Conservation (phyloP, 805 yeast genomes). For the Cyberlindnera japonica region DNA sequence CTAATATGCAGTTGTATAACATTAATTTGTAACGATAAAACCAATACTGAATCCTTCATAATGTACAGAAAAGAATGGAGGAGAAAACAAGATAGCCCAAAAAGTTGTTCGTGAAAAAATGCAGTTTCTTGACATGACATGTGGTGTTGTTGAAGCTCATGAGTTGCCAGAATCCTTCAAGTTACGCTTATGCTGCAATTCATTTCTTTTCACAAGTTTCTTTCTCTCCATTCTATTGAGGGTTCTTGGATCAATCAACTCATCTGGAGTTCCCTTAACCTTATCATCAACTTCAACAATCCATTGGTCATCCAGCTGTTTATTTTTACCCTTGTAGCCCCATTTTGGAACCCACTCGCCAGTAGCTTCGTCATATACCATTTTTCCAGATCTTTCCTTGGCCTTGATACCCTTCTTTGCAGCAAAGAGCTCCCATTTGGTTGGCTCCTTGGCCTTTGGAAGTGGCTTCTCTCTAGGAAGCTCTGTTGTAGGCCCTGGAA, state of each 20-base stretch:
- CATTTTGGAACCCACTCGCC: constrained; percentile 98
- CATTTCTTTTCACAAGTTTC: constrained; percentile 79
- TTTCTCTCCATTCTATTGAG: constrained; percentile 80
- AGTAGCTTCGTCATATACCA: constrained; percentile 82
- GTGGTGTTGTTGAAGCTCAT: neutral
- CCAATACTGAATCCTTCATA: neutral
- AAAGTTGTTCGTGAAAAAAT: constrained; percentile 1
- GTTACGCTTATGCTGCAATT: constrained; percentile 80
- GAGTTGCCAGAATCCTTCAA: constrained; percentile 32
- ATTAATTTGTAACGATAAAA: neutral
- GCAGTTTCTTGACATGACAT: neutral
- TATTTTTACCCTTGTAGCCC: constrained; percentile 96
- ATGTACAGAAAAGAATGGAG: neutral
- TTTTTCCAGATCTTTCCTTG: constrained; percentile 84
- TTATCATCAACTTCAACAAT: constrained; percentile 88
- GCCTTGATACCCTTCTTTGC: constrained; percentile 90
- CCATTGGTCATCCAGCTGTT: constrained; percentile 88
- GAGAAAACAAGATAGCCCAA: neutral
- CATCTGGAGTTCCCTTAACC: constrained; percentile 53
- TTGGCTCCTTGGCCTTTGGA: constrained; percentile 87
- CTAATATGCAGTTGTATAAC: constrained; percentile 4
- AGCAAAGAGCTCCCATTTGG: constrained; percentile 97
- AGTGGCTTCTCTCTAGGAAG: constrained; percentile 93
- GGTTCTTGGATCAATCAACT: constrained; percentile 82
- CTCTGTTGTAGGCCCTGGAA: constrained; percentile 79